phyloP scores from a whole-genome alignment of 2,329 filamentous ascomycete species.

The Penicillium sp. region DNA sequence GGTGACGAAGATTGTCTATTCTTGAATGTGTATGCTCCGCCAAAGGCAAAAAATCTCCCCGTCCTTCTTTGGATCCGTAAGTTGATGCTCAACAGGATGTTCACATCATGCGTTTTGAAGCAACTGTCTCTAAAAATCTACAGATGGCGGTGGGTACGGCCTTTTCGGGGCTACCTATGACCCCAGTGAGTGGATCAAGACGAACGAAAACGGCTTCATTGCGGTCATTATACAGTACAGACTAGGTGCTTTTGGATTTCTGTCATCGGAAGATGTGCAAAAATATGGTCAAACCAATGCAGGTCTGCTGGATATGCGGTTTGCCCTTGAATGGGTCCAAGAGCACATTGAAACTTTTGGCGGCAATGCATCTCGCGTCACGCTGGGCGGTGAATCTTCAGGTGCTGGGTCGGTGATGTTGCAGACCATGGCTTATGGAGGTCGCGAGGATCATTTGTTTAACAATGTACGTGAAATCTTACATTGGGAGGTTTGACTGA shows the following conservation, averaged over 20 bases:
- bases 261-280: constrained; percentile 54
- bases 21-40: constrained; percentile 34
- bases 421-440: constrained; percentile 11
- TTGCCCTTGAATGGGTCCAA: constrained; percentile 12
- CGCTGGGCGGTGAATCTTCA: constrained; percentile 12
- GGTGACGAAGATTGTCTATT: constrained; percentile 40
- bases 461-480: constrained; percentile 23
- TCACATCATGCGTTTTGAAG: neutral
- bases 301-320: constrained; percentile 8
- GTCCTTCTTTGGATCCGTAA: constrained; percentile 35
- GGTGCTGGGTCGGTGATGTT: constrained; percentile 9
- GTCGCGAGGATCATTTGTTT: constrained; percentile 13
- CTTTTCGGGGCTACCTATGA: constrained; percentile 40
- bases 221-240: constrained; percentile 53
- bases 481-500: neutral
- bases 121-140: neutral
- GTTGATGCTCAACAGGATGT: neutral
- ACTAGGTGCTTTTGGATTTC: constrained; percentile 17
- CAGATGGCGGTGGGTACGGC: constrained; percentile 38
- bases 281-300: constrained; percentile 6
- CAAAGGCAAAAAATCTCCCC: constrained; percentile 25
- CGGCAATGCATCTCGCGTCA: constrained; percentile 10
- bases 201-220: constrained; percentile 51
- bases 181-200: constrained; percentile 45
- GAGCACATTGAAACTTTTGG: constrained; percentile 8